These are phyloP conservation scores for Karstenula rhodostoma DNA, from an alignment of 2,329 filamentous ascomycete species.

Conservation along the genomic window DNA sequence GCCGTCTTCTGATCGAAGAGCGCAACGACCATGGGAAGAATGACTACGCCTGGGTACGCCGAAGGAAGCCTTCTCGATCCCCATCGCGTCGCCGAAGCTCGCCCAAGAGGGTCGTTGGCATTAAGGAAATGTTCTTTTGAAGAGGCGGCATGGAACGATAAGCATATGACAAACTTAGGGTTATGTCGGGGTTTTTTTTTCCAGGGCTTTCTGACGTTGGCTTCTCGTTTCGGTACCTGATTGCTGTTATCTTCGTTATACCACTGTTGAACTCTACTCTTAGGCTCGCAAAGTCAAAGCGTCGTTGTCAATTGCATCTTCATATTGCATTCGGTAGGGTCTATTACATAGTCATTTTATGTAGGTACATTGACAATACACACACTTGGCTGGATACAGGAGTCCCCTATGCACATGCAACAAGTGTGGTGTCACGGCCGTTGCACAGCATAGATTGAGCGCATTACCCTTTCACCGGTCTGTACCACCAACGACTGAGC, in stretches of 20 bases:
- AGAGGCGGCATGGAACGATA: not conserved
- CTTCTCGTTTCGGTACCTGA: not conserved
- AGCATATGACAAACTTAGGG: not conserved
- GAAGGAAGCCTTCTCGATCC: conserved; percentile 39
- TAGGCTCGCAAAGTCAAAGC: not conserved
- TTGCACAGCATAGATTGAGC: not conserved
- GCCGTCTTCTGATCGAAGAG: conserved; percentile 54
- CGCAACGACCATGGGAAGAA: conserved; percentile 47
- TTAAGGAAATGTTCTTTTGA: conserved; percentile 45
- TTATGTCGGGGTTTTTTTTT: not conserved
- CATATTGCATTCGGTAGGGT: not conserved
- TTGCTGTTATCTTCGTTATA: not conserved
- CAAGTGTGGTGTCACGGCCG: not conserved
- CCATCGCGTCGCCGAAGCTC: conserved; percentile 41
- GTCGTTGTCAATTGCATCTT: not conserved
- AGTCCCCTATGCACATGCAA: not conserved
- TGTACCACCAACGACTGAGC: conserved; percentile 16
- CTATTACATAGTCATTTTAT: not conserved
- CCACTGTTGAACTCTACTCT: conserved; percentile 6
- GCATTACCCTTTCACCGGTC: conserved; percentile 23
- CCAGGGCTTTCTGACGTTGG: not conserved
- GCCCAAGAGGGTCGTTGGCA: conserved; percentile 40
- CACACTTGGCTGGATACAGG: not conserved
- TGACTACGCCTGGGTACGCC: conserved; percentile 57
- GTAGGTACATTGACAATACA: conserved; percentile 7